Evolutionary conservation across 176 grass and related monocot species (phyloP).

Genomic region (Oryza meridionalis): DNA sequence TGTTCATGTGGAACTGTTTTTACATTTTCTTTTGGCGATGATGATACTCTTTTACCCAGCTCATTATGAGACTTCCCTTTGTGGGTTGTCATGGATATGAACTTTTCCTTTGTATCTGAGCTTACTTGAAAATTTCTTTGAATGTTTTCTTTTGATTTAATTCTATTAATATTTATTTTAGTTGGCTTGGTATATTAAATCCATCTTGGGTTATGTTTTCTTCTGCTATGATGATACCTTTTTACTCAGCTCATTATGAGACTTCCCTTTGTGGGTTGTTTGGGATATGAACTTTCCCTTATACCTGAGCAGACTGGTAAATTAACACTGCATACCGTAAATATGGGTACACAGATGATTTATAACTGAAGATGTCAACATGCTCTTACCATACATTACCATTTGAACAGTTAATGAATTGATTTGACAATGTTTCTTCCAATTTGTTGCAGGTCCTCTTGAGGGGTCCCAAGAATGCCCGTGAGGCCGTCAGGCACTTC

Average conservation of each 20-base stretch:
- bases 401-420: background rate
- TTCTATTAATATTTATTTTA: background rate
- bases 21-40: background rate
- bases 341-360: background rate
- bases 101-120: conserved; percentile 65
- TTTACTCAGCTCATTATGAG: conserved; percentile 77
- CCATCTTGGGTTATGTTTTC: background rate
- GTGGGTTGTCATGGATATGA: conserved; percentile 62
- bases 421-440: background rate
- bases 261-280: conserved; percentile 68
- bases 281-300: conserved; percentile 40
- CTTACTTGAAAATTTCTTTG: background rate
- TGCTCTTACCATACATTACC: background rate
- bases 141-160: background rate
- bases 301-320: conserved; percentile 49
- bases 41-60: conserved; percentile 70
- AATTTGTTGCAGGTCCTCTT: conserved; percentile 51
- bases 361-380: background rate
- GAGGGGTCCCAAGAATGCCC: conserved; percentile 83
- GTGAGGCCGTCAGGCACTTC: conserved; percentile 69
- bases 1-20: background rate
- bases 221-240: conserved; percentile 50
- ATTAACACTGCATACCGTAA: background rate
- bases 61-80: conserved; percentile 87
- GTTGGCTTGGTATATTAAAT: background rate